These are phyloP conservation scores for Cercis canadensis DNA, from an alignment of 306 rosid species.

Conservation along the genomic window DNA sequence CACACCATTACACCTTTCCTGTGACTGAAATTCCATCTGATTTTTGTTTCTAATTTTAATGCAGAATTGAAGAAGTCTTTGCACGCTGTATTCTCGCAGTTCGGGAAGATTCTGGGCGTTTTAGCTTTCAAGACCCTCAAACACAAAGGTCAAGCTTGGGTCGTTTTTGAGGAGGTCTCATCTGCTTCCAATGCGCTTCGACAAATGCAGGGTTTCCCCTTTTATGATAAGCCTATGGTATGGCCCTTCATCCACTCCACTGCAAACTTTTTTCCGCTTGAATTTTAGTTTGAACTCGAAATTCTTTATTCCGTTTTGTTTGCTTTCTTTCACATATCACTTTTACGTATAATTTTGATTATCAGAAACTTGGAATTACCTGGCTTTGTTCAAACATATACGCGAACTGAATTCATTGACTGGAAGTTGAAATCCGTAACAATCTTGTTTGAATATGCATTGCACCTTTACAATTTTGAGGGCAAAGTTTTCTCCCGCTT, in stretches of 20 bases:
- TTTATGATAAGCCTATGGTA: constrained; percentile 98
- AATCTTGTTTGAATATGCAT: too few relatives aligned
- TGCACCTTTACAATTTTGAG: background rate
- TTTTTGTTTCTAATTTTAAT: background rate
- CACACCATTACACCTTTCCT: background rate
- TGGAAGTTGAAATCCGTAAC: too few relatives aligned
- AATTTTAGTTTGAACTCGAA: too few relatives aligned
- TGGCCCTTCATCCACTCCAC: background rate
- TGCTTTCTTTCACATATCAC: too few relatives aligned
- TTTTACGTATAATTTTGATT: too few relatives aligned
- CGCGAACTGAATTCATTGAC: too few relatives aligned
- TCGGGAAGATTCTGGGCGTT: constrained; percentile 94
- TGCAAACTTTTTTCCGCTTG: background rate
- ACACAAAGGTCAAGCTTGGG: constrained; percentile 99
- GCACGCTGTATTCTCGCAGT: constrained; percentile 89
- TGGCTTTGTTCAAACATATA: too few relatives aligned
- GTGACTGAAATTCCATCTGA: background rate
- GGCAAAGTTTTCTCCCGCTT: background rate
- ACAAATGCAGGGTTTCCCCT: constrained; percentile 99
- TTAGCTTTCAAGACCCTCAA: constrained; percentile 87
- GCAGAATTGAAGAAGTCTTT: constrained; percentile 92
- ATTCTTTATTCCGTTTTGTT: too few relatives aligned
- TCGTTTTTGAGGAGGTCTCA: constrained; percentile 81
- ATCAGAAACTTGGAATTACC: too few relatives aligned
- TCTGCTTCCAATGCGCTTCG: constrained; percentile 94